Evolutionary conservation across 1,139 yeast species (phyloP).

Genomic region (Blastobotrys serpentis): DNA sequence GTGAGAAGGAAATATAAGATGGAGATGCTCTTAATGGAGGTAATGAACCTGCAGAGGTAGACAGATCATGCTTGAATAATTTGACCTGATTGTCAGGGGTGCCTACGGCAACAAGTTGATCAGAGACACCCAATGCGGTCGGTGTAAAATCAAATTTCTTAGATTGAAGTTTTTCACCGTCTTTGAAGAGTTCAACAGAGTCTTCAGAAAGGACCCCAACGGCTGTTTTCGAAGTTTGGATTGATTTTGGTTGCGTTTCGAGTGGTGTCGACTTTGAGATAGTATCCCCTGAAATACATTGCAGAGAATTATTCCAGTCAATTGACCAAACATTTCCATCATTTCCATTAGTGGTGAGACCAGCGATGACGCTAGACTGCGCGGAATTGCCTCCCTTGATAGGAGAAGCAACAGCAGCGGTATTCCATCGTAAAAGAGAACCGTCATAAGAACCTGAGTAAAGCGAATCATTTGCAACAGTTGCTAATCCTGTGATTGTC

Average conservation of each 20-base stretch:
- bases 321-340: constrained; percentile 45
- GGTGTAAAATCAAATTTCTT: constrained; percentile 18
- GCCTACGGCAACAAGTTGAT: constrained; percentile 36
- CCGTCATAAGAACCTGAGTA: constrained; percentile 88
- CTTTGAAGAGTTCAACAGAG: constrained; percentile 42
- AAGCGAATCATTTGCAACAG: constrained; percentile 38
- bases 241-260: constrained; percentile 63
- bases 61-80: constrained; percentile 22
- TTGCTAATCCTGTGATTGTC: constrained; percentile 61
- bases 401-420: constrained; percentile 39
- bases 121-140: constrained; percentile 33
- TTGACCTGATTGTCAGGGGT: constrained; percentile 23
- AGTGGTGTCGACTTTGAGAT: constrained; percentile 40
- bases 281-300: constrained; percentile 33
- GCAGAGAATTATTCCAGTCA: constrained; percentile 90
- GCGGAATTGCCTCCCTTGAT: constrained; percentile 26
- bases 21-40: constrained; percentile 63
- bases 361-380: constrained; percentile 32
- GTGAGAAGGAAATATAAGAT: constrained; percentile 65
- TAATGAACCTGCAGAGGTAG: constrained; percentile 31
- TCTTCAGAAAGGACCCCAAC: constrained; percentile 52
- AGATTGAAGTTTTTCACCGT: constrained; percentile 24
- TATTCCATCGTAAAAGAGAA: constrained; percentile 61
- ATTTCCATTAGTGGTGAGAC: constrained; percentile 34
- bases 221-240: constrained; percentile 38